Conservation (phyloP, 208 protist species). For the Crithidia expoeki region DNA sequence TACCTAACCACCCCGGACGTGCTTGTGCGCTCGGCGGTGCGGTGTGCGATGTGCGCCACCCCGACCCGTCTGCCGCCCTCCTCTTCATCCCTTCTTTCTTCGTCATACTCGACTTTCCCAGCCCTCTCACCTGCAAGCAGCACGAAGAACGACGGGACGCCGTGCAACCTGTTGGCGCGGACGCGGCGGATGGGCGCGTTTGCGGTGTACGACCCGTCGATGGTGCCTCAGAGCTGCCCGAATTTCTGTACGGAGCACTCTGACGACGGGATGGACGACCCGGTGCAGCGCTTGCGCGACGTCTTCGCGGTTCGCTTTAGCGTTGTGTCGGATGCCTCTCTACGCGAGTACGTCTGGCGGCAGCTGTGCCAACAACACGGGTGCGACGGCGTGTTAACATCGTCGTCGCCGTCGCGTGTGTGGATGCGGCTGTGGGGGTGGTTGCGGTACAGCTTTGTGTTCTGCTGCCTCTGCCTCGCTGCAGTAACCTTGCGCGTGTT, state of each 20-base stretch:
- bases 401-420: neutral
- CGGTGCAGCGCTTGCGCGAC: slow-evolving; percentile 47
- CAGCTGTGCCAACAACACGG: slow-evolving; percentile 15
- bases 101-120: neutral
- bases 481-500: slow-evolving; percentile 20
- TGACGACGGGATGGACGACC: slow-evolving; percentile 27
- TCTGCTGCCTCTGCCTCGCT: slow-evolving; percentile 20
- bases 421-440: slow-evolving; percentile 25
- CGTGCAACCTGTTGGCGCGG: slow-evolving; percentile 36
- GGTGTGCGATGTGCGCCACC: slow-evolving; percentile 23
- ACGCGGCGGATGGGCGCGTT: slow-evolving; percentile 37
- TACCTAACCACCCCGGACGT: slow-evolving; percentile 81
- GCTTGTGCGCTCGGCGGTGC: slow-evolving; percentile 64
- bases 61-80: neutral
- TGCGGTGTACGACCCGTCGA: slow-evolving; percentile 42
- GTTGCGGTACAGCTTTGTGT: slow-evolving; percentile 16
- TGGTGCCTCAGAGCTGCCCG: slow-evolving; percentile 35
- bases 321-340: slow-evolving; percentile 55
- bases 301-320: slow-evolving; percentile 68
- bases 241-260: slow-evolving; percentile 18
- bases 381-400: neutral
- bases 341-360: slow-evolving; percentile 23
- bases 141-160: neutral
- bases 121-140: too few relatives aligned
- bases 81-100: neutral